Percentiles rank a stretch among this genome's conserved stretches.
Conservation (phyloP, 805 yeast species). For the Saccharomycopsis microspora region DNA sequence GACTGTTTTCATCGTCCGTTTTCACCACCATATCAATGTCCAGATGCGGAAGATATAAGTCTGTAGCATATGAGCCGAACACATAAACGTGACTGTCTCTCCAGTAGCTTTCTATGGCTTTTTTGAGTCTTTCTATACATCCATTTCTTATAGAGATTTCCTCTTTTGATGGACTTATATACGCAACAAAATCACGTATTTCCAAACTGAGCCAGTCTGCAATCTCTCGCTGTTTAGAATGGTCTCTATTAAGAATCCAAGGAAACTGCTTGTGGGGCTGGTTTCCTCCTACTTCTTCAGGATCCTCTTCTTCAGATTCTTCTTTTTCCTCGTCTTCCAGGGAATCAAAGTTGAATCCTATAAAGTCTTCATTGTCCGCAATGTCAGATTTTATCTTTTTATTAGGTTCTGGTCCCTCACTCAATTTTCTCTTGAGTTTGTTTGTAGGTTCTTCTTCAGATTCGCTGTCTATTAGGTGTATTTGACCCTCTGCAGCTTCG, state of each 20-base stretch:
- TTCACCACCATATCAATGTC: slow-evolving; percentile 90
- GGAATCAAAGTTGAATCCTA: slow-evolving; percentile 27
- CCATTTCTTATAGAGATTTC: slow-evolving; percentile 61
- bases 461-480: neutral
- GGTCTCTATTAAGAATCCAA: slow-evolving; percentile 74
- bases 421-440: neutral
- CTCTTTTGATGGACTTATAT: slow-evolving; percentile 70
- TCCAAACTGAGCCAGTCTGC: slow-evolving; percentile 84
- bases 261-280: slow-evolving; percentile 28
- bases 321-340: slow-evolving; percentile 15
- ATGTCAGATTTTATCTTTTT: slow-evolving; percentile 20
- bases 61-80: slow-evolving; percentile 93
- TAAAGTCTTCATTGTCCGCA: slow-evolving; percentile 30
- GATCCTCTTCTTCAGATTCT: slow-evolving; percentile 21
- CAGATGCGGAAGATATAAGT: slow-evolving; percentile 84
- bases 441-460: neutral
- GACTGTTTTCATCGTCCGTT: slow-evolving; percentile 28
- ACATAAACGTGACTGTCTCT: slow-evolving; percentile 69
- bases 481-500: too few species aligned
- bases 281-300: slow-evolving; percentile 11
- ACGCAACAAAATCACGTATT: slow-evolving; percentile 72
- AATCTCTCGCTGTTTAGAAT: slow-evolving; percentile 62
- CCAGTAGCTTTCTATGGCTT: slow-evolving; percentile 50
- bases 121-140: slow-evolving; percentile 50
- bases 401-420: neutral